Conservation (phyloP, 768 basidiomycete genomes). For the Boletus reticulatus region DNA sequence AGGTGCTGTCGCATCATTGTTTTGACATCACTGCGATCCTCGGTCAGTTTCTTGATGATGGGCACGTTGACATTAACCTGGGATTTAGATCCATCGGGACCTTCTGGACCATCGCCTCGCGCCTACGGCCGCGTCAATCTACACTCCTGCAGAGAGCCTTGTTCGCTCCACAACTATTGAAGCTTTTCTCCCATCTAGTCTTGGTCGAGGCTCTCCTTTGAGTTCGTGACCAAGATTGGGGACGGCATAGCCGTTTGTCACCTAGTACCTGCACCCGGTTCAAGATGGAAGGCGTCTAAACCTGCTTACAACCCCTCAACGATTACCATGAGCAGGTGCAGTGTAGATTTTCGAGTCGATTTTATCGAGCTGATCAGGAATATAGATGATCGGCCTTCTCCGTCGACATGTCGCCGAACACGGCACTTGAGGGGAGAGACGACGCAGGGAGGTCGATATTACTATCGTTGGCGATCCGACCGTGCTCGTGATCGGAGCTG, state of each 20-base stretch:
- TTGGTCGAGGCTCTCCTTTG: constrained; percentile 56
- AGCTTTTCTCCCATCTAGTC: constrained; percentile 50
- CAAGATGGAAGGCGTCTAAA: constrained; percentile 63
- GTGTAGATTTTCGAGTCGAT: neutral
- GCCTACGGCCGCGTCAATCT: constrained; percentile 16
- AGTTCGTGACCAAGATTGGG: constrained; percentile 50
- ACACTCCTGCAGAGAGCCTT: constrained; percentile 18
- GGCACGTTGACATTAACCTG: constrained; percentile 47
- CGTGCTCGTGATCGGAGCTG: constrained; percentile 63
- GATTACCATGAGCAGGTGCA: constrained; percentile 34
- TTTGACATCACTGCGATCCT: constrained; percentile 13
- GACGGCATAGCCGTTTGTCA: constrained; percentile 45
- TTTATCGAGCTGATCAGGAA: neutral
- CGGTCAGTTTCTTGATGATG: constrained; percentile 27
- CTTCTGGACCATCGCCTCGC: constrained; percentile 35
- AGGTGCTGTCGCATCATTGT: no score
- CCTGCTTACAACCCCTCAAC: constrained; percentile 54
- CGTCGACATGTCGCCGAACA: neutral
- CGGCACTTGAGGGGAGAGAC: constrained; percentile 46
- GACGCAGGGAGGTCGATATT: constrained; percentile 31
- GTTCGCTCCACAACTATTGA: constrained; percentile 32
- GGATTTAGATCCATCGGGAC: constrained; percentile 51
- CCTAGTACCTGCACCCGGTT: constrained; percentile 43
- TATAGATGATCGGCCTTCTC: constrained; percentile 7
- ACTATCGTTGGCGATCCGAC: constrained; percentile 44